Conservation (phyloP, 495 filamentous ascomycete species). For the Penicilliopsis zonata region DNA sequence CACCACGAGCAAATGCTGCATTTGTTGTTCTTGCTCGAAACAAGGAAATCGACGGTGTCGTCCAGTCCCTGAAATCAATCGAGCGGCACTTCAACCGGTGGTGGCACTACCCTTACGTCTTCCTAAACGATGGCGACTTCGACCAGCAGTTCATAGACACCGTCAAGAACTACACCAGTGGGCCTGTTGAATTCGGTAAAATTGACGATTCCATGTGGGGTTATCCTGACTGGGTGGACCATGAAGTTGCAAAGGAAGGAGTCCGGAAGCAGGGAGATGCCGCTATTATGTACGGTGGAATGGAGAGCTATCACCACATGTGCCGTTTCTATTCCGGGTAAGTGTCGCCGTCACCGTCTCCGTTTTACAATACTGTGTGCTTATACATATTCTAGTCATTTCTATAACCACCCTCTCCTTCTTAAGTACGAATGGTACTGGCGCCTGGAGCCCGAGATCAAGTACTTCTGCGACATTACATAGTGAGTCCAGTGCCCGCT, state of each 20-base stretch:
- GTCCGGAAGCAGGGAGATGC: conserved; percentile 92
- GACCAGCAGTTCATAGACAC: conserved; percentile 83
- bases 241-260: conserved; percentile 86
- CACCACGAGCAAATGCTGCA: conserved; percentile 76
- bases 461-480: conserved; percentile 99
- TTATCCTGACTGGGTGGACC: conserved; percentile 92
- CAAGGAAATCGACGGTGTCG: conserved; percentile 91
- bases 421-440: conserved; percentile 99
- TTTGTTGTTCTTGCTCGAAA: conserved; percentile 95
- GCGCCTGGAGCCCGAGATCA: conserved; percentile 99
- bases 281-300: conserved; percentile 99
- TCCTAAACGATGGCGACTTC: conserved; percentile 96
- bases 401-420: conserved; percentile 94
- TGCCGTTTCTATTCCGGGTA: conserved; percentile 98
- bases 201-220: conserved; percentile 91
- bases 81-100: conserved; percentile 98
- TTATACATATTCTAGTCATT: conserved; percentile 49
- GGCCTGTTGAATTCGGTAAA: conserved; percentile 82
- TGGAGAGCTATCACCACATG: conserved; percentile 99
- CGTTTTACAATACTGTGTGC: conserved; percentile 4
- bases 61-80: conserved; percentile 94
- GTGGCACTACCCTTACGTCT: conserved; percentile 99
- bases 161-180: conserved; percentile 80
- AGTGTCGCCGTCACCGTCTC: conserved; percentile 6
- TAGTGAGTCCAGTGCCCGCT: conserved; percentile 51